Evolutionary conservation across 2,329 filamentous ascomycete species (phyloP).

Genomic region (Beauveria bassiana): DNA sequence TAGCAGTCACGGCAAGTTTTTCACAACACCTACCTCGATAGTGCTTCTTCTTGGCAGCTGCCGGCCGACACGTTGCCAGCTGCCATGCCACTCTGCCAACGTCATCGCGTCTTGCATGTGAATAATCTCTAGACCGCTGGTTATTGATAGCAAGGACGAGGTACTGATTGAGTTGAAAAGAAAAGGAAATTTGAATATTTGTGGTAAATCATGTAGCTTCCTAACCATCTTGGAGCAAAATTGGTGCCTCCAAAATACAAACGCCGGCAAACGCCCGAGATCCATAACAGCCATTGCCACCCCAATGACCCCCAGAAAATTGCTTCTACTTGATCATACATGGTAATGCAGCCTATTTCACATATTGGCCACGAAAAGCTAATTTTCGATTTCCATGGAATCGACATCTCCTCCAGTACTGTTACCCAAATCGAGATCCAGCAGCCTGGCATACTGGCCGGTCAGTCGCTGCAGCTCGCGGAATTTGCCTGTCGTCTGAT

Average conservation of each 20-base stretch:
- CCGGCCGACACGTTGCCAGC: slow-evolving; percentile 5
- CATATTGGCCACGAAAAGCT: background rate
- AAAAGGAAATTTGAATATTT: background rate
- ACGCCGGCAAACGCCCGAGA: slow-evolving; percentile 11
- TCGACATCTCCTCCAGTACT: slow-evolving; percentile 33
- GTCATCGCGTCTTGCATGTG: background rate
- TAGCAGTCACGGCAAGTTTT: background rate
- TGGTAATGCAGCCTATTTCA: background rate
- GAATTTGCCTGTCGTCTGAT: slow-evolving; percentile 66
- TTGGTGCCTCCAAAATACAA: background rate
- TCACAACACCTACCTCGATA: background rate
- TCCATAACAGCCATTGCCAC: background rate
- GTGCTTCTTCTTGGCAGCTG: slow-evolving; percentile 4
- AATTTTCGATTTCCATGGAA: slow-evolving; percentile 35
- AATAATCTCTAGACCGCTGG: background rate
- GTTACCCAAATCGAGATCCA: slow-evolving; percentile 52
- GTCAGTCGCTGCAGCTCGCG: slow-evolving; percentile 88
- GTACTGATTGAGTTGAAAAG: background rate
- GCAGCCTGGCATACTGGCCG: slow-evolving; percentile 85
- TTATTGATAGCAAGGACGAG: background rate
- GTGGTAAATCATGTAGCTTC: background rate
- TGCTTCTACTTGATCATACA: slow-evolving; percentile 9
- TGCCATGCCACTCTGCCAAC: background rate
- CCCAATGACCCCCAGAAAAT: background rate
- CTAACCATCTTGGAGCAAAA: background rate